Base-by-base conservation (phyloP, 148 eudicot species). In the Tetragonia tetragonoides region DNA sequence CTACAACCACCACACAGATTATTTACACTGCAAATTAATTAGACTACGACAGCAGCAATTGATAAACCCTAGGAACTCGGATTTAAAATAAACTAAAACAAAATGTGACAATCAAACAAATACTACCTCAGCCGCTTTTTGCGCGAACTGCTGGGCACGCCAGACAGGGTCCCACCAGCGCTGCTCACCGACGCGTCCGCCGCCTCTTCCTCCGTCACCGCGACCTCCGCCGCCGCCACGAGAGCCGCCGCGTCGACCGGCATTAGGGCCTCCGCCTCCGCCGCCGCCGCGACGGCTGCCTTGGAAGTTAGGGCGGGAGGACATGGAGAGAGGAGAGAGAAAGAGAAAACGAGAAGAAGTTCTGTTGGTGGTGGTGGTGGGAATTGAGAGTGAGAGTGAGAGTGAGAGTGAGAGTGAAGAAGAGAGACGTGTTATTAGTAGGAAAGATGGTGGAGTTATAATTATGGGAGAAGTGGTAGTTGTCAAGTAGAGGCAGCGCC, bases 131-230 rank as follows among this genome's bases (percentile, higher is more conserved):
- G 88, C 93, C 4, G 88, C 87, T 65, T 81, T 79, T 61, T 95
- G 91, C 17, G 88, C 76, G 53, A 93, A 87, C 3, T 89, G 87
- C 85, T 95, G 90, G n/a, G 99, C 97, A 49, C 97, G 83, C 99
- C 99, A 95, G 0, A 84, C 99, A 20, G 99, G 99, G 59, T 95
- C 99, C 99, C 99, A 95, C 99, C 99, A 95, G 20, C 99, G 88
- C 87, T 93, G 99, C 84, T 91, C 97, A 0, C 97, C 99, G 3
- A 94, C 80, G 0, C 92, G 87, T 1, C 91, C 89, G 0, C 95
- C 79, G 0, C 87, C 82, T 0, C 87, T 83, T 0, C 93, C 84
- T 0, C 95, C 76, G 0, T 90, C 53, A 7, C 92, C 76, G 0
- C 91, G 75, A 0, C 91, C 84, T 0, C 93, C 79, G 0, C 93